phyloP scores from a whole-genome alignment of 106 monocot genomes.

The Dendrobium chrysotoxum region DNA sequence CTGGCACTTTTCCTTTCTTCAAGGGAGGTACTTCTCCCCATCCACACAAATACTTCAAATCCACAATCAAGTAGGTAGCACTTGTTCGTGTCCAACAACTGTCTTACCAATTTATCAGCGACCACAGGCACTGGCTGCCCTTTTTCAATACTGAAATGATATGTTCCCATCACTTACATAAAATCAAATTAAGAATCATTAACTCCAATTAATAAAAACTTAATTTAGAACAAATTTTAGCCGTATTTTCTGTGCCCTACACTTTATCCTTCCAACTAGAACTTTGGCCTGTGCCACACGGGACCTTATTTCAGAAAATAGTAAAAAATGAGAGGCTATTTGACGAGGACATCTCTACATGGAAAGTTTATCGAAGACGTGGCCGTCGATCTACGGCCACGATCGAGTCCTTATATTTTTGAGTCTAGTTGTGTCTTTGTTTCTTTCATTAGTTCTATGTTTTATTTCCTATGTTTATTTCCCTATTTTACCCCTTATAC shows the following conservation, averaged over 20 bases:
- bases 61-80: slow-evolving; percentile 93
- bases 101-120: slow-evolving; percentile 58
- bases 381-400: too few relatives aligned
- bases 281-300: background rate
- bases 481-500: too few relatives aligned
- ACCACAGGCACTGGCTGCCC: slow-evolving; percentile 41
- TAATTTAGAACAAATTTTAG: background rate
- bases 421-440: too few relatives aligned
- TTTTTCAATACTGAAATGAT: slow-evolving; percentile 41
- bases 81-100: slow-evolving; percentile 68
- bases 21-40: slow-evolving; percentile 79
- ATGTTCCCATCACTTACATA: slow-evolving; percentile 4
- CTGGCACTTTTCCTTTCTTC: slow-evolving; percentile 82
- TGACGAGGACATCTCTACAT: too few relatives aligned
- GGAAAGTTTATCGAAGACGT: too few relatives aligned
- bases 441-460: too few relatives aligned
- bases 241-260: background rate
- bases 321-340: background rate
- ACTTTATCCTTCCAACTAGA: background rate
- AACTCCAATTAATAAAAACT: background rate
- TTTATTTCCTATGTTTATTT: too few relatives aligned
- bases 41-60: slow-evolving; percentile 81
- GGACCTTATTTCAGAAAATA: background rate
- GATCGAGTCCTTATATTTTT: too few relatives aligned
- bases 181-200: background rate